Conservation (phyloP, 1,284 basidiomycete species). For the Sutorius eximius region DNA sequence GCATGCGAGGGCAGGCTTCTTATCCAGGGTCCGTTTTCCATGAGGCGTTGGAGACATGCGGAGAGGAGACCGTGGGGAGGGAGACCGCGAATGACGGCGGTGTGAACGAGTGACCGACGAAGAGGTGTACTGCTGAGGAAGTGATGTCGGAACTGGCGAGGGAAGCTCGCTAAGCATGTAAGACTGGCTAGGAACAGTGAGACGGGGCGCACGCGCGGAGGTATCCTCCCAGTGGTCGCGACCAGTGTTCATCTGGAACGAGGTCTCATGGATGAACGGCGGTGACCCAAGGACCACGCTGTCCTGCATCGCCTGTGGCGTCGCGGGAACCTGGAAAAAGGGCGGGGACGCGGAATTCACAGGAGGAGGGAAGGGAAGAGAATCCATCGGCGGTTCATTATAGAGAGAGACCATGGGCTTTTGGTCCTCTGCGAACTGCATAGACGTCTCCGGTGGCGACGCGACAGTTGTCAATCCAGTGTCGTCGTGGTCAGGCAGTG, state of each 20-base stretch:
- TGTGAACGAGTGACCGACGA: conserved; percentile 18
- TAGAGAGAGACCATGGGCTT: conserved; percentile 5
- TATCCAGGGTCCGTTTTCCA: conserved; percentile 31
- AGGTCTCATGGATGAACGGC: conserved; percentile 11
- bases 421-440: conserved; percentile 12
- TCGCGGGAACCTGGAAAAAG: conserved; percentile 16
- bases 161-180: conserved; percentile 17
- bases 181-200: conserved; percentile 14
- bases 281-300: conserved; percentile 8
- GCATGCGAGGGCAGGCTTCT: conserved; percentile 59
- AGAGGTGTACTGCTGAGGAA: conserved; percentile 17
- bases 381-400: conserved; percentile 32
- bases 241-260: conserved; percentile 9
- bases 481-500: conserved; percentile 18
- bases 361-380: conserved; percentile 30
- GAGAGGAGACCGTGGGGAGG: conserved; percentile 19
- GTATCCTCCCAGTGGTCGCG: conserved; percentile 27
- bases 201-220: background rate
- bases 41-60: conserved; percentile 24
- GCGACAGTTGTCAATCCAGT: background rate
- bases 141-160: conserved; percentile 4
- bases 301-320: conserved; percentile 19
- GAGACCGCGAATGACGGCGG: conserved; percentile 26
- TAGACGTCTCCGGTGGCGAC: background rate
- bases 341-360: conserved; percentile 20